Percentiles rank a stretch among this genome's conserved stretches.
Evolutionary conservation across 257 asterid genomes (phyloP).

Genomic region (Ligustrum vulgare): DNA sequence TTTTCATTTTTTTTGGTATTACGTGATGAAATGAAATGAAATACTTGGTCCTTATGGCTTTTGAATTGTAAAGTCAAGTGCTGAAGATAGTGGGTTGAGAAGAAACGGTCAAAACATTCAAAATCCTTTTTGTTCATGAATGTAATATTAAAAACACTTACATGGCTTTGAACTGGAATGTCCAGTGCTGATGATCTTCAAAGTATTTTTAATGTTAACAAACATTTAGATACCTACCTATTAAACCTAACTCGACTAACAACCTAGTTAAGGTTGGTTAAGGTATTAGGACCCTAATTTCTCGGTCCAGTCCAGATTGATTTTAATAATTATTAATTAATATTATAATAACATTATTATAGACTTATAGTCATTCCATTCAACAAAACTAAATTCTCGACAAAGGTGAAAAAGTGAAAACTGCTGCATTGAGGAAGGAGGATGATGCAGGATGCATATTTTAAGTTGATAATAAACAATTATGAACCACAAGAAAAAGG

Average conservation of each 20-base stretch:
- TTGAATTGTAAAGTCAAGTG: constrained; percentile 12
- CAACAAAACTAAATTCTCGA: background rate
- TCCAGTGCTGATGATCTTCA: background rate
- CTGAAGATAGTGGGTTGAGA: constrained; percentile 9
- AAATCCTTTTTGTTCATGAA: background rate
- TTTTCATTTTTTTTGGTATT: background rate
- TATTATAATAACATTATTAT: background rate
- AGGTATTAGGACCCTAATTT: background rate
- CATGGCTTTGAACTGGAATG: background rate
- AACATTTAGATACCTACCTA: background rate
- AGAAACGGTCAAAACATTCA: background rate
- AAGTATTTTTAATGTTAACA: background rate
- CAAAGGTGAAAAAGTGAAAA: too few relatives aligned
- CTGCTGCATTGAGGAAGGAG: too few relatives aligned
- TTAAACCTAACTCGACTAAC: too few relatives aligned
- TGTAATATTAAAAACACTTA: constrained; percentile 3
- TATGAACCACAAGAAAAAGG: too few relatives aligned
- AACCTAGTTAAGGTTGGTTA: background rate
- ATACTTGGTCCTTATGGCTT: constrained; percentile 15
- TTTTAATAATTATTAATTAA: too few relatives aligned
- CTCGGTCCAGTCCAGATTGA: too few relatives aligned
- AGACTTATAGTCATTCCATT: background rate
- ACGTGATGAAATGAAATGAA: background rate
- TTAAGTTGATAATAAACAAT: too few relatives aligned
- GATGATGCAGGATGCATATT: too few relatives aligned